Evolutionary conservation across 768 basidiomycete genomes (phyloP), one percentile per base, ranked within the genome.

Genomic region (Termitomyces titanicus): DNA sequence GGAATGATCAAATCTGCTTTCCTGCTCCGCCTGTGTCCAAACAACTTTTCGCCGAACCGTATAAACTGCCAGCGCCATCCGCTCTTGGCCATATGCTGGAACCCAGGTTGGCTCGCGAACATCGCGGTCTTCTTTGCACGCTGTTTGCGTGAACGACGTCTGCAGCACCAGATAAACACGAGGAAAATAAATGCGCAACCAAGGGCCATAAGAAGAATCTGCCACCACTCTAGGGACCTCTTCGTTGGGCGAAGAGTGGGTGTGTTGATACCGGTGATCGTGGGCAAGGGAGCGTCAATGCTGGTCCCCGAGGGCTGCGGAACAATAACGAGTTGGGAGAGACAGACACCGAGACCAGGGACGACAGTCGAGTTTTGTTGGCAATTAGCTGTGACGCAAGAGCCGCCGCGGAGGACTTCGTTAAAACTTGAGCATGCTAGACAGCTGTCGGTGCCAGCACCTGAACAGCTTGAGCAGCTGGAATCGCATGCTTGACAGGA

Each of bases 171-270:
- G 53, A 92, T 64, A 60, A 90, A 66, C 24, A 79, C 68, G 38
- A 90, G 58, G 68, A 90, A 83, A 69, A 91, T 84, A 69, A 92
- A 88, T n/a, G 85, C 84, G 62, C 86, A 88, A 10, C 90, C 89
- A 39, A 92, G 80, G 0, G 85, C 76, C 86, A 92, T 92, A 50
- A 92, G 79, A 43, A 92, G 73, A 63, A 92, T 91, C 73, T 92
- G 78, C 89, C 89, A 92, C 89, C 91, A 92, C 57, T 75, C 72
- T 4, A 91, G 72, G 22, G 73, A 57, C 27, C 72, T 74, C 20
- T 66, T 67, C 24, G 61, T 49, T 9, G n/a, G 2, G 52, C 57
- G 60, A 13, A 60, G 53, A 1, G 76, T 77, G 0, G 86, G 85
- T 11, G 78, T 69, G 47, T 78, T 68, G 55, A 85, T 67, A 22